Percentiles rank a stretch among this genome's conserved stretches.
Conservation (phyloP, 2,329 filamentous ascomycete genomes). For the Phialophora verrucosa region DNA sequence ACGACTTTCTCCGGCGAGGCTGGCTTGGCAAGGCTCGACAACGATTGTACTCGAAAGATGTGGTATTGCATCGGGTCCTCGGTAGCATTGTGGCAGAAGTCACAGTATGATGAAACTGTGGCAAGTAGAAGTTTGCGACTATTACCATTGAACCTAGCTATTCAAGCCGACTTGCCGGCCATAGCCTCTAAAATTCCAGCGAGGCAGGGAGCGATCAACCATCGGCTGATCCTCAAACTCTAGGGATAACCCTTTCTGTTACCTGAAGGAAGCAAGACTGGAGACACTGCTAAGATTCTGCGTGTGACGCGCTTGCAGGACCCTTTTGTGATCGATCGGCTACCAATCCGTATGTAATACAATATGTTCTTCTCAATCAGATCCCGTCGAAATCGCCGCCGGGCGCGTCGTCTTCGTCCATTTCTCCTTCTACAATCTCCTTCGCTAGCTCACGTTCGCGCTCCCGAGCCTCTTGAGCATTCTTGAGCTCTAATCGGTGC, state of each 20-base stretch:
- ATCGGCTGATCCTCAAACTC: slow-evolving; percentile 16
- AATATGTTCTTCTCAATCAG: slow-evolving; percentile 55
- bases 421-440: slow-evolving; percentile 96
- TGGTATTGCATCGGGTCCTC: background rate
- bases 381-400: slow-evolving; percentile 96
- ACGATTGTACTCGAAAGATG: background rate
- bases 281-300: background rate
- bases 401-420: slow-evolving; percentile 88
- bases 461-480: slow-evolving; percentile 96
- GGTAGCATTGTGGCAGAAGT: background rate
- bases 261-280: slow-evolving; percentile 6
- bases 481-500: slow-evolving; percentile 94
- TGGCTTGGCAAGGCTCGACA: slow-evolving; percentile 14
- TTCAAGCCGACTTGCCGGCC: slow-evolving; percentile 8
- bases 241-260: background rate
- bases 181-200: slow-evolving; percentile 13
- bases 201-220: background rate
- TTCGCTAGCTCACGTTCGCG: slow-evolving; percentile 96
- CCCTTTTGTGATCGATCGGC: background rate
- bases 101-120: background rate
- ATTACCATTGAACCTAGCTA: slow-evolving; percentile 25
- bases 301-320: background rate
- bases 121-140: background rate
- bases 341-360: slow-evolving; percentile 17
- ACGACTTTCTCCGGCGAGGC: slow-evolving; percentile 5